Conservation (phyloP, 805 yeast genomes). For the Candida taoyuanica region DNA sequence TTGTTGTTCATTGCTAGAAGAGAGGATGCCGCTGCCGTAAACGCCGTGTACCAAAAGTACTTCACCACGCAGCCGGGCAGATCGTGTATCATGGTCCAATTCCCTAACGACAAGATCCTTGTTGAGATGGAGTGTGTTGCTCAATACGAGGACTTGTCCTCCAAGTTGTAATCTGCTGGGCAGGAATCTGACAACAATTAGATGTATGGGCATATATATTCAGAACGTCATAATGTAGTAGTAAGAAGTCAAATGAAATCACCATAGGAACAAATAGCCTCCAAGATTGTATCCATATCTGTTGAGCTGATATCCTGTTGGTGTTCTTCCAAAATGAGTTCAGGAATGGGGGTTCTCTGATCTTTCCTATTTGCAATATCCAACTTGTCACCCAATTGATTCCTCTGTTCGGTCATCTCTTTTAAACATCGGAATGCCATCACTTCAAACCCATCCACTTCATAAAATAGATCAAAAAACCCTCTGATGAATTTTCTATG, state of each 20-base stretch:
- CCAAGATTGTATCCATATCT: neutral
- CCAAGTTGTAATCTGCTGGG: conserved; percentile 12
- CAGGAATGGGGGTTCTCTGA: no score
- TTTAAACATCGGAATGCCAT: neutral
- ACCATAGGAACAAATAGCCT: neutral
- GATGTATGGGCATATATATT: no score
- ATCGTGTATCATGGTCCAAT: conserved; percentile 46
- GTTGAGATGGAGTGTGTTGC: conserved; percentile 52
- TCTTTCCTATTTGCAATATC: no score
- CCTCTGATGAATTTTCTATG: conserved; percentile 1
- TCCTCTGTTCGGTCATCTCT: no score
- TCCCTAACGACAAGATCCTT: conserved; percentile 45
- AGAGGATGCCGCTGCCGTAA: conserved; percentile 38
- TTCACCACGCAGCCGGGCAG: conserved; percentile 50
- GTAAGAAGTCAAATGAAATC: neutral
- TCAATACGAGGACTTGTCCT: conserved; percentile 16
- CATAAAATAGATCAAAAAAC: conserved; percentile 3
- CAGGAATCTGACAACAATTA: no score
- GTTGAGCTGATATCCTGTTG: neutral
- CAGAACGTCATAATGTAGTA: neutral
- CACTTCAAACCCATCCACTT: conserved; percentile 6
- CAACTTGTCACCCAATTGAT: no score
- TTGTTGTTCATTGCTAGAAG: conserved; percentile 43
- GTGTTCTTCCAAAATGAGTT: no score
- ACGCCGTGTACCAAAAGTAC: conserved; percentile 41